Evolutionary conservation across 208 protist genomes (phyloP), one percentile per base, ranked within the genome.

Genomic region (Phytomonas sp.): DNA sequence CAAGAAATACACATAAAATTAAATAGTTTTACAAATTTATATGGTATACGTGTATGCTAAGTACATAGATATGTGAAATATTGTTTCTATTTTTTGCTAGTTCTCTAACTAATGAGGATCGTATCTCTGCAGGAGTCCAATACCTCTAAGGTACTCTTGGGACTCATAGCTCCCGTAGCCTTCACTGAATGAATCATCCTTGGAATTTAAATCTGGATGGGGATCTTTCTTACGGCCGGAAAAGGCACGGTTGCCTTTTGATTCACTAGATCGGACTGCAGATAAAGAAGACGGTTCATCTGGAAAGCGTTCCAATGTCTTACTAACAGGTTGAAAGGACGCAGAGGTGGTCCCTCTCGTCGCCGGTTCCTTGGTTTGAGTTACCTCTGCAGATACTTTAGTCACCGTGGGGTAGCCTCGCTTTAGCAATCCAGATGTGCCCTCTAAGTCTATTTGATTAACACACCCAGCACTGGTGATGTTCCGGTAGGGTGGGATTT

Each of bases 91-190:
- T 5, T 7, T 5, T 56, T 20, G 23, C 20, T 34, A 67, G 3
- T 36, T 67, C 9, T 66, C 63, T 70, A 40, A 68, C 26, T 56
- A 32, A 46, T 46, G 33, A 32, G 11, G 13, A 13, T 46, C 1
- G 23, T 59, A 67, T 56, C 32, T 6, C 59, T 73, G 87, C 34
- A 92, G 66, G 15, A 96, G 78, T 29, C 88, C 88, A 11, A 91
- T 74, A 17, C 64, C 84, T 69, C 89, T 88, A 66, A 96, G 80
- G 74, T 96, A 96, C 69, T 92, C 79, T 33, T 82, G 78, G 2
- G 86, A 89, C 66, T 96, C 91, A 56, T 96, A 94, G 72, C 91
- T 96, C 30, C 86, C 87, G 69, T 92, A 93, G 23, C 87, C 91
- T 43, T 96, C 91, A 66, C 88, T 96, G 26, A 92, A 80, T 23